A percentile compares a stretch with the other conserved stretches of the same genome.
Conservation (phyloP, 257 asterid genomes). For the Oldenlandia corymbosa region DNA sequence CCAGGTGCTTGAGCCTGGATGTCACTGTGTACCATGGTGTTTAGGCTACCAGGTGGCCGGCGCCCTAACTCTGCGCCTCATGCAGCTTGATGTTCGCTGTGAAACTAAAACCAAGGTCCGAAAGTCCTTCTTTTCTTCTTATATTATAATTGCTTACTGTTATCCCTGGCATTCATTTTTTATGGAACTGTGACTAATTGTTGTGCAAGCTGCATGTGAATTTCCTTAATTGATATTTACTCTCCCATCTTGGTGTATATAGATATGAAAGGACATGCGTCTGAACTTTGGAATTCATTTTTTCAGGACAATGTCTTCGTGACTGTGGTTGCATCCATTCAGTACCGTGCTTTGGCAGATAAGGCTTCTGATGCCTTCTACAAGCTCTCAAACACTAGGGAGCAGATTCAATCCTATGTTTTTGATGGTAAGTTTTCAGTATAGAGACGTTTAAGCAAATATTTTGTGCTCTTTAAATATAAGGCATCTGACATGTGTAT, state of each 20-base stretch:
- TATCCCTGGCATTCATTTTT: not conserved
- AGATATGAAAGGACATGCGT: not conserved
- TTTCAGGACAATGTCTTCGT: slow-evolving; percentile 45
- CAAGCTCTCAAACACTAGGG: slow-evolving; percentile 32
- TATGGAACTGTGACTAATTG: no score
- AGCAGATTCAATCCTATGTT: slow-evolving; percentile 36
- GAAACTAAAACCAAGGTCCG: slow-evolving; percentile 40
- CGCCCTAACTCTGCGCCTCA: slow-evolving; percentile 26
- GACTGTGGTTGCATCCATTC: slow-evolving; percentile 39
- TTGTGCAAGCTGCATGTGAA: no score
- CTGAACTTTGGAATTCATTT: not conserved
- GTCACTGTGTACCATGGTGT: slow-evolving; percentile 42
- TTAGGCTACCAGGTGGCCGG: slow-evolving; percentile 29
- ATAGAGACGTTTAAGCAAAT: not conserved
- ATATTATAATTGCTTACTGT: not conserved
- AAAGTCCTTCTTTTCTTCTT: not conserved
- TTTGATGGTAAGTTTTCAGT: slow-evolving; percentile 29
- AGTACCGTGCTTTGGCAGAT: slow-evolving; percentile 32
- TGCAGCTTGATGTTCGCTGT: slow-evolving; percentile 35
- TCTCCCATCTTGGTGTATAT: not conserved
- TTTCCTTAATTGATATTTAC: no score
- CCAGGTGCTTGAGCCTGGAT: slow-evolving; percentile 36
- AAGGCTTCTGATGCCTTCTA: slow-evolving; percentile 36
- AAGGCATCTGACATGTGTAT: not conserved
- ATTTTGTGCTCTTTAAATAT: not conserved